Base-by-base conservation (phyloP, 2,329 filamentous ascomycete genomes). In the Sporothrix luriei region DNA sequence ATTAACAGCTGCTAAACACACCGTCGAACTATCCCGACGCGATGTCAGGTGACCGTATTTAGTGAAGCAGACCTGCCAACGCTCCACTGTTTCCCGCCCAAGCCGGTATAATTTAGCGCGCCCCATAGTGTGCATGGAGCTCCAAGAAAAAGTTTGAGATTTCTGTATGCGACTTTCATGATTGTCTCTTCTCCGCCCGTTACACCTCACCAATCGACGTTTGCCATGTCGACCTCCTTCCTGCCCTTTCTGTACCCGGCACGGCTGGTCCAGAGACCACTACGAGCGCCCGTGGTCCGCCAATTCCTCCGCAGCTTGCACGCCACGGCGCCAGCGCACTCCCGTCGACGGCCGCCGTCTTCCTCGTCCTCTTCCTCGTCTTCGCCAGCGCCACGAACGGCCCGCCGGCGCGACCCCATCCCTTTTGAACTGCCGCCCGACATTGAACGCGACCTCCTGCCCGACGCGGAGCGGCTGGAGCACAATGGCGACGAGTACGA, bases 161-260 rank as follows among this genome's bases (percentile, higher is more conserved):
- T 64, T 49, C 19, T 33, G 43, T 7, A 26, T 46, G 16, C 57
- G 3, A 46, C 40, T n/a, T 26, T 16, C 38, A 21, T 21, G 1
- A 10, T 16, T 48, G 6, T 55, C 14, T 26, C 13, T 11, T 14
- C 21, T 16, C 13, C 14, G 11, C 9, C 57, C 38, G 26, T 46
- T 62, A 38, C 29, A 9, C 29, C 54, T 13, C 29, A n/a, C 62
- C 43, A 29, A 7, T 33, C 33, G 33, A 33, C 6, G 9, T 33
- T 7, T 7, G 33, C n/a, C 26, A 86, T 86, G 82, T 77, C 82
- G 16, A 79, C 81, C 2, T 84, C 85, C 7, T 78, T 88, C 16
- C 79, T 88, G 4, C 88, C 90, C 0, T 93, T 93, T 70, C 82
- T 93, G 7, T 93, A 92, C 76, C 89, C 91, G 73, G 93, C 91